Percentiles rank a stretch among this genome's conserved stretches.
phyloP scores from a whole-genome alignment of 805 yeast species.

The Candida koratica region DNA sequence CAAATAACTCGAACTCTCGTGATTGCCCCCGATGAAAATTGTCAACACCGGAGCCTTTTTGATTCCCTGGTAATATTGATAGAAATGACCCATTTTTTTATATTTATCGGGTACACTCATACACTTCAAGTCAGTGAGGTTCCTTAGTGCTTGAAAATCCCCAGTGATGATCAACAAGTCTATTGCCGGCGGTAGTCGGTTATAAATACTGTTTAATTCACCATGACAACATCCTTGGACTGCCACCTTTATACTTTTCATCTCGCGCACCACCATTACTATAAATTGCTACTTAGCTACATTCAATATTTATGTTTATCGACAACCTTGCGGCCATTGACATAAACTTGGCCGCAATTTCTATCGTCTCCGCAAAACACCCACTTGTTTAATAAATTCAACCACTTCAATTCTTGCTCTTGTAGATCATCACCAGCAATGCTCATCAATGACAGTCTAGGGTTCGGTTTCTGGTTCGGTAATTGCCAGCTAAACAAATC shows the following conservation, averaged over 20 bases:
- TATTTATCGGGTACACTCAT: conserved; percentile 81
- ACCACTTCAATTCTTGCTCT: conserved; percentile 30
- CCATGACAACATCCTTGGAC: conserved; percentile 94
- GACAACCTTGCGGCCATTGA: conserved; percentile 65
- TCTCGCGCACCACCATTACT: too few species aligned
- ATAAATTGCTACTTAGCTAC: background rate
- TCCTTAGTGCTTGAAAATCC: conserved; percentile 82
- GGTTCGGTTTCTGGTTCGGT: conserved; percentile 24
- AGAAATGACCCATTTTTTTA: conserved; percentile 73
- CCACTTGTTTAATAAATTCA: conserved; percentile 79
- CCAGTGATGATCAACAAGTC: conserved; percentile 73
- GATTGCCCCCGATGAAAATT: conserved; percentile 90
- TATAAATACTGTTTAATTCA: conserved; percentile 57
- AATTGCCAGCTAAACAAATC: conserved; percentile 76
- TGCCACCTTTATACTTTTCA: conserved; percentile 44
- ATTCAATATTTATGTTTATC: conserved; percentile 20
- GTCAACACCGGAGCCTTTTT: conserved; percentile 71
- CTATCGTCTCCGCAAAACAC: conserved; percentile 91
- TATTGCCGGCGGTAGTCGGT: conserved; percentile 15
- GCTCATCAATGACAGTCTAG: background rate
- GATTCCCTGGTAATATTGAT: conserved; percentile 59
- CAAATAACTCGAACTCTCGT: conserved; percentile 80
- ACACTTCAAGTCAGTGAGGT: conserved; percentile 57
- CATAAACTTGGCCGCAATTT: conserved; percentile 77
- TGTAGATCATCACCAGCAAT: conserved; percentile 12